Percentiles rank a stretch among this genome's conserved stretches.
These are phyloP conservation scores for Leucoagaricus sp. DNA, from an alignment of 1,284 basidiomycete species.

Conservation along the genomic window DNA sequence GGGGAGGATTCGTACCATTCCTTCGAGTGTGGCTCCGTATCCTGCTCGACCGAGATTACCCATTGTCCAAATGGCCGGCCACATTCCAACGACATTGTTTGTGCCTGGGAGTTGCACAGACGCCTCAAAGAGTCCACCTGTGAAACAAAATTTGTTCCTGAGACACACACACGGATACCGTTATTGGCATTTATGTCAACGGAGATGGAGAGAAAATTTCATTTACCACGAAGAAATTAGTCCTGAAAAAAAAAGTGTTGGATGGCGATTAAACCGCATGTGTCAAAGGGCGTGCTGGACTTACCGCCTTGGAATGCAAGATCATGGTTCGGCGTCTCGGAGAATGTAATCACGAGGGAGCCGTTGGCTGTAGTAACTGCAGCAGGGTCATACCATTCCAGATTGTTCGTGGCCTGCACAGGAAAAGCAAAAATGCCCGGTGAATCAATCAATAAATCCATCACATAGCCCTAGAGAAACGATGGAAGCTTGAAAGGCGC, in stretches of 20 bases:
- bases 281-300: slow-evolving; percentile 11
- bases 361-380: slow-evolving; percentile 82
- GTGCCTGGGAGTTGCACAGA: slow-evolving; percentile 64
- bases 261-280: neutral
- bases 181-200: neutral
- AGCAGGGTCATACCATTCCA: slow-evolving; percentile 74
- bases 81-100: slow-evolving; percentile 53
- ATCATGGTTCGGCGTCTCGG: slow-evolving; percentile 62
- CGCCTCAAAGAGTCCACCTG: slow-evolving; percentile 55
- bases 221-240: slow-evolving; percentile 44
- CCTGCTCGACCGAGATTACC: slow-evolving; percentile 57
- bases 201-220: slow-evolving; percentile 1
- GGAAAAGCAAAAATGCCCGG: neutral
- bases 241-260: slow-evolving; percentile 37
- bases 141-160: slow-evolving; percentile 65
- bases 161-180: neutral
- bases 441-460: neutral
- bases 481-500: neutral
- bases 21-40: slow-evolving; percentile 47
- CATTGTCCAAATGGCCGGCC: slow-evolving; percentile 73
- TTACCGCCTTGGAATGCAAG: slow-evolving; percentile 74
- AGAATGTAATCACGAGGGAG: slow-evolving; percentile 79
- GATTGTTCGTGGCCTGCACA: slow-evolving; percentile 52
- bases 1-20: slow-evolving; percentile 35
- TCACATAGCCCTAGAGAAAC: neutral